Conservation (phyloP, 306 rosid genomes). For the Lathyrus sativus region DNA sequence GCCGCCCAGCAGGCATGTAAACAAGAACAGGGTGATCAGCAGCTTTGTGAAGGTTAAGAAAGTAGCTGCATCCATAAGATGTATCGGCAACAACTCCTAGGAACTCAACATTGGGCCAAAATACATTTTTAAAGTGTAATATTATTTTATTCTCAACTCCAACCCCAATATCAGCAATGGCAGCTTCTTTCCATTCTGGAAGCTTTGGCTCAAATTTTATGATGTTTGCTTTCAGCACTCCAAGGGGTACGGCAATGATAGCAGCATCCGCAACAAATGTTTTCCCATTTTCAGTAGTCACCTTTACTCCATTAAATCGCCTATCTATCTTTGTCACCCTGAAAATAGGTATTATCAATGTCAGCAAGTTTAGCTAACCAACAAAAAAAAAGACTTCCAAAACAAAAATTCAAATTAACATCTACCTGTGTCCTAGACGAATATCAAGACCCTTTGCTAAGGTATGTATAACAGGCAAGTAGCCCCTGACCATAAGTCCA, state of each 20-base stretch:
- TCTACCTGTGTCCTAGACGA: slow-evolving; percentile 82
- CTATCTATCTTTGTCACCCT: slow-evolving; percentile 82
- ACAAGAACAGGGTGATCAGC: slow-evolving; percentile 89
- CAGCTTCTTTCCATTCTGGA: slow-evolving; percentile 96
- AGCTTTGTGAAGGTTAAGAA: slow-evolving; percentile 98
- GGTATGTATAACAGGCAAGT: slow-evolving; percentile 87
- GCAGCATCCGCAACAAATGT: slow-evolving; percentile 94
- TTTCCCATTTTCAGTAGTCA: slow-evolving; percentile 69
- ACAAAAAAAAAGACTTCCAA: slow-evolving; percentile 6
- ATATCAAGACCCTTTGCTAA: slow-evolving; percentile 96
- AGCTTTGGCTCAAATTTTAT: slow-evolving; percentile 89
- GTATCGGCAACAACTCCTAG: slow-evolving; percentile 96
- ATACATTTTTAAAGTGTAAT: slow-evolving; percentile 85
- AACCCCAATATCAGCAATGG: slow-evolving; percentile 85
- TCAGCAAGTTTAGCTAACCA: slow-evolving; percentile 30
- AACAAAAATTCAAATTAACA: slow-evolving; percentile 4
- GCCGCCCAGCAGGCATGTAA: slow-evolving; percentile 99
- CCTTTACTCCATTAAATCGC: slow-evolving; percentile 79
- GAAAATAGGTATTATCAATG: slow-evolving; percentile 38
- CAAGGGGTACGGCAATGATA: slow-evolving; percentile 83
- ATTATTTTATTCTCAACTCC: slow-evolving; percentile 93
- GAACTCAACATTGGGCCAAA: slow-evolving; percentile 99
- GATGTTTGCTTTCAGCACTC: slow-evolving; percentile 78
- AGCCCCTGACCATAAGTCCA: slow-evolving; percentile 97
- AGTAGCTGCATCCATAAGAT: slow-evolving; percentile 94